Evolutionary conservation across 2,329 filamentous ascomycete genomes (phyloP).

Genomic region (Apiospora phragmitis): DNA sequence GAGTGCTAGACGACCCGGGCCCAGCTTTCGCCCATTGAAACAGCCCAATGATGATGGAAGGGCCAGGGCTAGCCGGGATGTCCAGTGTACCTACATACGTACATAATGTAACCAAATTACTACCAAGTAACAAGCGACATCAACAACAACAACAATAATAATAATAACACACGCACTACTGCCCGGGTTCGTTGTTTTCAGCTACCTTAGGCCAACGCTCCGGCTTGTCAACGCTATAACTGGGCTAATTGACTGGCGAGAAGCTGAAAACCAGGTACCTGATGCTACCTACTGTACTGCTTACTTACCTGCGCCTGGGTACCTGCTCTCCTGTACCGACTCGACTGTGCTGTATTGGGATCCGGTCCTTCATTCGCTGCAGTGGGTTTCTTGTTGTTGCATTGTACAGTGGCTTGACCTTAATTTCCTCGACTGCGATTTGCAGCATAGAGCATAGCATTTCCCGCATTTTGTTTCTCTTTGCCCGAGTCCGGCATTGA

Average conservation of each 20-base stretch:
- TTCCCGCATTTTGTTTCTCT: conserved; percentile 3
- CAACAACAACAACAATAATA: conserved; percentile 7
- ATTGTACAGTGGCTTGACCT: not conserved
- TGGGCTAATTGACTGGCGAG: not conserved
- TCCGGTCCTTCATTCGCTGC: conserved; percentile 1
- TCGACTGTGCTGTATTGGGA: not conserved
- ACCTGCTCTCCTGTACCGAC: not conserved
- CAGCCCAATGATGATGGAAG: not conserved
- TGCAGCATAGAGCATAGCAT: not conserved
- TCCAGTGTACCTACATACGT: not conserved
- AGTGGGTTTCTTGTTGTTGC: not conserved
- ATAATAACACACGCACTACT: conserved; percentile 4
- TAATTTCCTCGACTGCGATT: conserved; percentile 8
- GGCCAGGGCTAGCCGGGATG: not conserved
- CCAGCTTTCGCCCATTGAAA: conserved; percentile 5
- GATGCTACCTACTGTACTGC: not conserved
- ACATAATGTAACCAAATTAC: conserved; percentile 2
- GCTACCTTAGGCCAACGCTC: not conserved
- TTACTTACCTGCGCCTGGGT: not conserved
- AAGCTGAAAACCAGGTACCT: conserved; percentile 5
- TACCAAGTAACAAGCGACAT: conserved; percentile 5
- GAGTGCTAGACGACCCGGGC: not conserved
- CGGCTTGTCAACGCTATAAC: not conserved
- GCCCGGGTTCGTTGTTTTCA: conserved; percentile 4
- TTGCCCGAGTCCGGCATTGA: not conserved